Evolutionary conservation across 306 rosid species (phyloP), one percentile per base, ranked within the genome.

Genomic region (Prunus salicina): DNA sequence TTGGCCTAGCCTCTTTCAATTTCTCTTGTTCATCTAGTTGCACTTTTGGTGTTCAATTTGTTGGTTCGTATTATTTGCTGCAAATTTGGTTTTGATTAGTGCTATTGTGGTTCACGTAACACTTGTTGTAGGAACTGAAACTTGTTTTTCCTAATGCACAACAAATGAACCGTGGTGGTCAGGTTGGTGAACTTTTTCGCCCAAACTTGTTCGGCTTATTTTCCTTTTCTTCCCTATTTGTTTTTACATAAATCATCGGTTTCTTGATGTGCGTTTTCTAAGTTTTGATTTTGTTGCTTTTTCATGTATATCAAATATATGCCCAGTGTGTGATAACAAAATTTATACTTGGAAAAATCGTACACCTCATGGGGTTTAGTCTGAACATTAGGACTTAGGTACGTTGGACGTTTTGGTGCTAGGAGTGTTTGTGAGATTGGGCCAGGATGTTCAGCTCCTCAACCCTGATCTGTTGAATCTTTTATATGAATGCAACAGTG

Each of bases 111-210:
- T 76, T 80, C 43, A 24, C 30, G 19, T 73, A 41, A 47, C 51
- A 25, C 73, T 77, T 49, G 70, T 38, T 79, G 71, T 79, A 95
- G 98, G 98, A 95, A 76, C 74, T 95, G 83, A 95, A 88, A 76
- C 58, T 86, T 47, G 91, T 95, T 72, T 90, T 95, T 76, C 98
- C 98, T 9, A 95, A 95, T 86, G 92, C 97, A 11, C 88, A 89
- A 76, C 87, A 87, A 80, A 91, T 92, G 86, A 95, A 95, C 81
- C 97, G 98, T 69, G 98, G 98, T 87, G 86, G 96, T 65, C 97
- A 95, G 98, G 98, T 92, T 75, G 56, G 91, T 84, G 67, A 19
- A 22, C 11, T 15, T 46, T 45, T 64, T 10, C 75, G 30, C 30
- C 30, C 27, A 27, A 19, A 20, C n/a, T n/a, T 49, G 41, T 28